Conservation (phyloP, 495 filamentous ascomycete species). For the Xylaria longipes region DNA sequence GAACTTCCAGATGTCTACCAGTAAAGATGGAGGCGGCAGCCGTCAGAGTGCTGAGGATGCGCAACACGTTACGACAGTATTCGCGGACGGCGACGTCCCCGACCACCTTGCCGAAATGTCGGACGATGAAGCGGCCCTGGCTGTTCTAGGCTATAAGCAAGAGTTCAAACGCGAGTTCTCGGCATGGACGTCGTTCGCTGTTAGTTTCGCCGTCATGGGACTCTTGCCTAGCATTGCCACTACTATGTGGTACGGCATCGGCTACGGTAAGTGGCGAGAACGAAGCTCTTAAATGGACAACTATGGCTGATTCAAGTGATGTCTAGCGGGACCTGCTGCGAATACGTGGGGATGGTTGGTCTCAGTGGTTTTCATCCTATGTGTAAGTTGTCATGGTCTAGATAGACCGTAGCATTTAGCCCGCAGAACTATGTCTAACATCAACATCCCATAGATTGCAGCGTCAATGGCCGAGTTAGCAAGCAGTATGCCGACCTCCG, state of each 20-base stretch:
- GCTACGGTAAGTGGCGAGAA: constrained; percentile 60
- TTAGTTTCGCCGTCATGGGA: constrained; percentile 78
- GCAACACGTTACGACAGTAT: constrained; percentile 70
- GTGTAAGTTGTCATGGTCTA: constrained; percentile 61
- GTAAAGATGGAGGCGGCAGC: not conserved
- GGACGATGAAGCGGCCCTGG: constrained; percentile 72
- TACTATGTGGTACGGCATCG: constrained; percentile 80
- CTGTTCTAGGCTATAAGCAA: constrained; percentile 76
- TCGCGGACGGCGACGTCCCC: constrained; percentile 69
- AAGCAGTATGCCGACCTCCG: constrained; percentile 56
- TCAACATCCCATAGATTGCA: constrained; percentile 22
- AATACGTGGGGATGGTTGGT: constrained; percentile 87
- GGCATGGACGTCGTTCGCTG: constrained; percentile 83
- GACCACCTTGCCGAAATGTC: constrained; percentile 43
- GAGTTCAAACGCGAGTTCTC: constrained; percentile 85
- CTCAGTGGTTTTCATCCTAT: constrained; percentile 76
- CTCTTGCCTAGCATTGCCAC: constrained; percentile 76
- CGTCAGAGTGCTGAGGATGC: constrained; percentile 32
- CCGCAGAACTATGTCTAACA: constrained; percentile 57
- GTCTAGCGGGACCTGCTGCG: constrained; percentile 70
- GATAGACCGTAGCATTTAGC: not conserved
- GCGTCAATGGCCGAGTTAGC: constrained; percentile 38
- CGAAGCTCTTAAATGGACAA: not conserved
- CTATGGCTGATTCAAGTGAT: constrained; percentile 22
- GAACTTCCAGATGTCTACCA: constrained; percentile 6